Conservation (phyloP, 2,329 filamentous ascomycete species). For the Neonectria coccinea region DNA sequence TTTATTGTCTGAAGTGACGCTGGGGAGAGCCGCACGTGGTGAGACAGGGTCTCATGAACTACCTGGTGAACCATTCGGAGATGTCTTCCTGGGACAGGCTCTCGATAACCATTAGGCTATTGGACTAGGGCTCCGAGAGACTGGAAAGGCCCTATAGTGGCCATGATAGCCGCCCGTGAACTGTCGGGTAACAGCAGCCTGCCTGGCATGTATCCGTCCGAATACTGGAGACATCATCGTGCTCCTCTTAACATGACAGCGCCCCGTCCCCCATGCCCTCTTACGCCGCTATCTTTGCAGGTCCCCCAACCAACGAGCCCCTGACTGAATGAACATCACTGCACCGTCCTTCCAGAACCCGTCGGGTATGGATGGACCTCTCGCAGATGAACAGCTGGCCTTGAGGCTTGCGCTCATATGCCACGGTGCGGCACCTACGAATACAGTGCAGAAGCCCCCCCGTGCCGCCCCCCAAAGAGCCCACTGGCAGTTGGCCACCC, state of each 20-base stretch:
- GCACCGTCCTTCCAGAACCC: neutral
- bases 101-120: neutral
- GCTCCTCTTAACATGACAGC: neutral
- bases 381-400: neutral
- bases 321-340: neutral
- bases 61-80: conserved; percentile 8
- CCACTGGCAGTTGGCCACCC: conserved; percentile 29
- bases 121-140: neutral
- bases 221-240: neutral
- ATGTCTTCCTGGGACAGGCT: neutral
- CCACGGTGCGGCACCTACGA: conserved; percentile 4
- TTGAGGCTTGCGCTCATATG: neutral
- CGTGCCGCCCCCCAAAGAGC: conserved; percentile 9
- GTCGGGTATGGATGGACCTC: neutral
- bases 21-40: conserved; percentile 23
- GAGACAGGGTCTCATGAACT: conserved; percentile 22
- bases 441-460: conserved; percentile 1
- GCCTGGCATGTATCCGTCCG: neutral
- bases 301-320: neutral
- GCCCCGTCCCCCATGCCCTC: neutral
- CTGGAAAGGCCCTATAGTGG: neutral
- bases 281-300: neutral
- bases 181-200: neutral
- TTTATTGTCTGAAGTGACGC: conserved; percentile 14
- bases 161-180: neutral